Evolutionary conservation across 768 basidiomycete species (phyloP), one percentile per base, ranked within the genome.

Genomic region (Amanita fuliginea): DNA sequence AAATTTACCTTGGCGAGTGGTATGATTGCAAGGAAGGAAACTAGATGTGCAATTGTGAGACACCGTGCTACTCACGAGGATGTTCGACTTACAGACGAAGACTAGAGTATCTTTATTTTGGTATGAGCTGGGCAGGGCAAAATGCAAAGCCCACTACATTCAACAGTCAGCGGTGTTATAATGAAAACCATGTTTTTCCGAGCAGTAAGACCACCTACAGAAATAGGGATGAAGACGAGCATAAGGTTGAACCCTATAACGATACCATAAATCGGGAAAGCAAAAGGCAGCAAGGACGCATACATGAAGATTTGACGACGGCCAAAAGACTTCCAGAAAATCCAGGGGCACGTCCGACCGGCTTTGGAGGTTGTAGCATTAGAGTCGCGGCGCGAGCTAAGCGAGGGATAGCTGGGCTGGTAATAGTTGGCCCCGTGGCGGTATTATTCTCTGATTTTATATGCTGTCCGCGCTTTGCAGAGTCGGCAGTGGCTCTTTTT

Each of bases 1-100:
- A 24, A 6, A 45, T 55, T 33, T 36, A 83, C 84, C 67, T 89
- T 87, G 35, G 89, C 89, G 4, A 92, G 71, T 5, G 90, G 90
- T 52, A 93, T 76, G 51, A 93, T 93, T 7, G 90, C 79, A 37
- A 88, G 64, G 60, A 92, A 89, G 1, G 81, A 78, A 58, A 83
- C 84, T 87, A 46, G 21, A 35, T 11, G 26, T 26, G 18, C 19
- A 52, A 36, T 26, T 7, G 22, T 53, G 13, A 45, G 36, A 33
- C 34, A 47, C 34, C 40, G 44, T 42, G 21, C 18, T 28, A 24
- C 11, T 10, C 32, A 35, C 42, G 22, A 37, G 43, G 30, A 14
- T 18, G 36, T 11, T 7, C 18, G 4, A 71, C 86, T 58, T 57
- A 88, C 88, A 82, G 52, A 88, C 70, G 52, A 89, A 89, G 52